Base-by-base conservation (phyloP, 805 yeast species). In the Schizosaccharomyces cryophilus region DNA sequence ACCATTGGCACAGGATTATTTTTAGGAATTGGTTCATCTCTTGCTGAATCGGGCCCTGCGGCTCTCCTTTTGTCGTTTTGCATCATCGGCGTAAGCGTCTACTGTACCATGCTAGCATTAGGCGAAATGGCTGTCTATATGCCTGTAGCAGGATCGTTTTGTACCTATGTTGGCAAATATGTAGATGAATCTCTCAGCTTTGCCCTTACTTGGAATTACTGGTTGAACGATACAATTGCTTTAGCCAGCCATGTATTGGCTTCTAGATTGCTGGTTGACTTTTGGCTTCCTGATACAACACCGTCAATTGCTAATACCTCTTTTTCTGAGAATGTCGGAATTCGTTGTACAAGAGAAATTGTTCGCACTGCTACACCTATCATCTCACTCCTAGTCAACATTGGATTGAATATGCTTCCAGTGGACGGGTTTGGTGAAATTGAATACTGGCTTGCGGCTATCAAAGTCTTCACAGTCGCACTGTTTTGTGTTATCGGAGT, bases 1-100 rank as follows among this genome's bases (percentile, higher is more conserved):
- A 83, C 90, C 61, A 82, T 86, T 63, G 95, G 95, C 67, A 83
- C 93, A 40, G 85, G 85, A 68, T 71, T 84, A 62, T 79, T 84
- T 65, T 81, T 84, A 59, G 87, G 88, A 65, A 74, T 81, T 15
- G 87, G 87, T 47, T 70, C 73, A 24, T 73, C 81, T 17, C 70
- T 80, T 61, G 72, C 74, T 38, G 70, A 64, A 11, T 81, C 79
- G 56, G 82, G 82, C 9, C 80, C 81, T 17, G 80, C 77, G 3
- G 74, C 81, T 3, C 68, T 80, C 66, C 69, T 80, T 54, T 70
- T 80, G 55, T 75, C 78, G 60, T 80, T 76, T 64, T 64, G 73
- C 11, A 68, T 79, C 61, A 74, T 80, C 62, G 83, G 82, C 26
- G 64, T 72, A 7, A 72, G 79, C 61, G 81, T 79, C 1, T 80